Evolutionary conservation across 192 early-diverging fungal genomes (phyloP).

Genomic region (Umbelopsis vinacea): DNA sequence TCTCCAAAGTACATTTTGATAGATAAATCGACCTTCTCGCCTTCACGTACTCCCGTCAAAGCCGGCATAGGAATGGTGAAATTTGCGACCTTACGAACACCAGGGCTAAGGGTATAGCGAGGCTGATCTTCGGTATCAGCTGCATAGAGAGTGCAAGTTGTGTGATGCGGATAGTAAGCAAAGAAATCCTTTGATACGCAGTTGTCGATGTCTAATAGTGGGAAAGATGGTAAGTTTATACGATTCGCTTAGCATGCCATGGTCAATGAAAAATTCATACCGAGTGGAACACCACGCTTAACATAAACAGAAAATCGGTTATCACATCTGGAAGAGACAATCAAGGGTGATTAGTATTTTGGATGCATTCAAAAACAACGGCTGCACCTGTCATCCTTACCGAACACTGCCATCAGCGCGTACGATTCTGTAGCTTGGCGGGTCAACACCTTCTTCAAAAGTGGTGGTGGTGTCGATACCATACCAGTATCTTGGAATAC

Average conservation of each 20-base stretch:
- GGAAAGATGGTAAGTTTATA: neutral
- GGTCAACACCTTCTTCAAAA: slow-evolving; percentile 55
- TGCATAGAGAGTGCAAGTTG: slow-evolving; percentile 46
- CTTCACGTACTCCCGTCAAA: slow-evolving; percentile 40
- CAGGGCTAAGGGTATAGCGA: slow-evolving; percentile 37
- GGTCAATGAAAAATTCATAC: slow-evolving; percentile 14
- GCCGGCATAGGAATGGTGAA: slow-evolving; percentile 46
- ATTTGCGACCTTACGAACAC: slow-evolving; percentile 44
- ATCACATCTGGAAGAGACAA: slow-evolving; percentile 34
- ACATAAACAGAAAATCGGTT: slow-evolving; percentile 55
- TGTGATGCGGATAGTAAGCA: slow-evolving; percentile 48
- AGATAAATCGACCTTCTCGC: slow-evolving; percentile 41
- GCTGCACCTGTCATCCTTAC: neutral
- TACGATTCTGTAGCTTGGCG: slow-evolving; percentile 46
- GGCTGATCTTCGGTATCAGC: slow-evolving; percentile 44
- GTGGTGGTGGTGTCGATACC: slow-evolving; percentile 54
- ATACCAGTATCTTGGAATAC: slow-evolving; percentile 56
- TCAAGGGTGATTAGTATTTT: neutral
- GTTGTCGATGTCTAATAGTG: slow-evolving; percentile 40
- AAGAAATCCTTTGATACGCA: slow-evolving; percentile 46
- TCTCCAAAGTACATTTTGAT: slow-evolving; percentile 49
- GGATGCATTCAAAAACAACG: neutral
- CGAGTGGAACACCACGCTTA: slow-evolving; percentile 38
- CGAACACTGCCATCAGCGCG: slow-evolving; percentile 50
- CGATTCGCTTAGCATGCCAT: neutral